Evolutionary conservation across 2,329 filamentous ascomycete genomes (phyloP), one percentile per base, ranked within the genome.

Genomic region (Aureobasidium uvarum): DNA sequence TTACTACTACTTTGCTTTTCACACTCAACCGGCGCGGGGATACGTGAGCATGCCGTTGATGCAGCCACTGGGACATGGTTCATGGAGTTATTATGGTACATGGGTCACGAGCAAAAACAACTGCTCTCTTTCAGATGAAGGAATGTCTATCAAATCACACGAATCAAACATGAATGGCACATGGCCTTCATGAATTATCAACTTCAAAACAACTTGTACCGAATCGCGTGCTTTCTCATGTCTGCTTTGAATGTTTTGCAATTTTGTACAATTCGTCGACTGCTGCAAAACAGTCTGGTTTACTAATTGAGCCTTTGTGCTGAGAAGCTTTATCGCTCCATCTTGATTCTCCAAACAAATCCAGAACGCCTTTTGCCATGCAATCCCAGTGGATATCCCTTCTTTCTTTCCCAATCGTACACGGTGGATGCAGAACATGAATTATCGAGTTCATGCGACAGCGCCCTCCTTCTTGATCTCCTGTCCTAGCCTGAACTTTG

Each of bases 401-500:
- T 39, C 20, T 54, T 54, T 39, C 38, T 58, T 58, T 56, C 14
- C 14, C 54, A 50, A 41, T 62, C 59, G 45, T 52, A 41, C 48
- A 62, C 36, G 23, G 59, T 62, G n/a, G 11, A 25, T 20, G 41
- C 43, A n/a, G 31, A 16, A 31, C 56, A n/a, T 6, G 11, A 25
- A 38, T 36, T 18, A 36, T n/a, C 18, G 20, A n/a, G 11, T n/a
- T 48, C 43, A 60, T 43, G 56, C 38, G 31, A 8, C 36, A 51
- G 31, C 20, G 39, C 48, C 56, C 46, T 66, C 48, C 31, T 59
- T 45, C n/a, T 66, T 48, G n/a, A 55, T 31, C 23, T 62, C 23
- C 18, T 58, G 52, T 48, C 54, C 64, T 16, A 51, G 20, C n/a
- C 62, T 50, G 68, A 76, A 79, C 67, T 74, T 74, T 10, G 78